These are phyloP conservation scores for Striga asiatica DNA, from an alignment of 257 asterid species.

Conservation along the genomic window DNA sequence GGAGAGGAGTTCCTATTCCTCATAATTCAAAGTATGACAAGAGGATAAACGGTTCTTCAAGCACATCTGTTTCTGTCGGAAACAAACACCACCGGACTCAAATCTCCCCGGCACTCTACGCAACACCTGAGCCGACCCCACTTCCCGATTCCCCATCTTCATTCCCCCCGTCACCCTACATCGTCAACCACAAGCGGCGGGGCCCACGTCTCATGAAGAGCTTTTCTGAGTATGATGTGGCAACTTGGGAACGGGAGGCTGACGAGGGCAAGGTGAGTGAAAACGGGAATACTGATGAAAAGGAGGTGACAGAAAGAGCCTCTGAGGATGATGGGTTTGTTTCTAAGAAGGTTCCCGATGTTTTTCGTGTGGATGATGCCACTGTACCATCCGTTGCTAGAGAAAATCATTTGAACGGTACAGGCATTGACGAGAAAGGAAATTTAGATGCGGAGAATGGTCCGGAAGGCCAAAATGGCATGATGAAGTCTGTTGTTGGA, in stretches of 20 bases:
- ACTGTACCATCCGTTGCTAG: constrained; percentile 9
- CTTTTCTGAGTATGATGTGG: no score
- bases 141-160: constrained; percentile 86
- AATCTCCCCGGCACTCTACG: constrained; percentile 80
- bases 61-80: constrained; percentile 13
- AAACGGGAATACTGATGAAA: no score
- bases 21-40: constrained; percentile 14
- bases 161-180: constrained; percentile 78
- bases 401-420: no score
- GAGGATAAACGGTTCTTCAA: constrained; percentile 25
- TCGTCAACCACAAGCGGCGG: constrained; percentile 78
- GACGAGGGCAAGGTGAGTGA: no score
- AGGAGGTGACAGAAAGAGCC: constrained; percentile 14
- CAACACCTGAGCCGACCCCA: constrained; percentile 75
- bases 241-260: no score
- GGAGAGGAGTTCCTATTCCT: constrained; percentile 17
- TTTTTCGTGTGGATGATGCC: constrained; percentile 18
- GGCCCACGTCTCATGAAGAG: constrained; percentile 84
- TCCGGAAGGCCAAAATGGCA: no score
- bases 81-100: constrained; percentile 61
- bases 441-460: no score
- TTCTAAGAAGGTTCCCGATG: no score
- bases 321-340: no score
- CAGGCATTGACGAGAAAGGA: no score
- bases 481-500: no score